A percentile compares a stretch with the other conserved stretches of the same genome.
Conservation (phyloP, 768 basidiomycete genomes). For the Neoboletus magnificus region DNA sequence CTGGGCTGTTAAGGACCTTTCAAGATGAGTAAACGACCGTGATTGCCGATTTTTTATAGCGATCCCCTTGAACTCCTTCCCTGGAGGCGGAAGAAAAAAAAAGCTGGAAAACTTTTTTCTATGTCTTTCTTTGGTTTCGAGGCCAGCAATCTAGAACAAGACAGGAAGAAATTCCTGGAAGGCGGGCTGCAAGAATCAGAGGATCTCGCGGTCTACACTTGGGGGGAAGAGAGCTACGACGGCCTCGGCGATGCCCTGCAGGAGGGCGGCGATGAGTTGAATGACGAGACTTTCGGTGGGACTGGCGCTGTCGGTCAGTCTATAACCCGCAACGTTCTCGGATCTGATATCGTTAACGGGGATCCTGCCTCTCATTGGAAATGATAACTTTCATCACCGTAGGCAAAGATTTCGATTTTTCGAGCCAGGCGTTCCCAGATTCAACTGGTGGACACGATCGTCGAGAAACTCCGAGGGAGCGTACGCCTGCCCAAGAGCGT, state of each 20-base stretch:
- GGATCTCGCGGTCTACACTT: slow-evolving; percentile 87
- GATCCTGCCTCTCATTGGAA: not conserved
- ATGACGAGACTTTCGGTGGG: slow-evolving; percentile 95
- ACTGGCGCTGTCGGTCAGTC: slow-evolving; percentile 67
- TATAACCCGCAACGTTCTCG: not conserved
- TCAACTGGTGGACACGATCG: slow-evolving; percentile 13
- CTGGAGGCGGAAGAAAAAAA: slow-evolving; percentile 20
- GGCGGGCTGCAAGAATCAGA: slow-evolving; percentile 56
- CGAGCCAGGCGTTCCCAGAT: slow-evolving; percentile 40
- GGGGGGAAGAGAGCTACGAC: slow-evolving; percentile 89
- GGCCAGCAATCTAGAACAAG: slow-evolving; percentile 58
- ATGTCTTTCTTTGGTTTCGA: slow-evolving; percentile 89
- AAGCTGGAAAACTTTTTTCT: slow-evolving; percentile 9
- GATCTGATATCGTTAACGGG: slow-evolving; percentile 16
- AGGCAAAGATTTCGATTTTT: slow-evolving; percentile 95
- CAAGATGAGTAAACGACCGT: slow-evolving; percentile 10
- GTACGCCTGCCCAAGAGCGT: slow-evolving; percentile 29
- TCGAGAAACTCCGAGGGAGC: slow-evolving; percentile 25
- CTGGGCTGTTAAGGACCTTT: slow-evolving; percentile 2
- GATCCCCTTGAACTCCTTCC: slow-evolving; percentile 7
- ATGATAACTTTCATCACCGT: slow-evolving; percentile 9
- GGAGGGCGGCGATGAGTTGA: slow-evolving; percentile 89
- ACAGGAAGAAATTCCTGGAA: slow-evolving; percentile 55
- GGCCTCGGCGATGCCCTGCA: slow-evolving; percentile 83
- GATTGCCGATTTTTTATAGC: slow-evolving; percentile 14